Conservation (phyloP, 2,329 filamentous ascomycete genomes). For the Penicillium sp. region DNA sequence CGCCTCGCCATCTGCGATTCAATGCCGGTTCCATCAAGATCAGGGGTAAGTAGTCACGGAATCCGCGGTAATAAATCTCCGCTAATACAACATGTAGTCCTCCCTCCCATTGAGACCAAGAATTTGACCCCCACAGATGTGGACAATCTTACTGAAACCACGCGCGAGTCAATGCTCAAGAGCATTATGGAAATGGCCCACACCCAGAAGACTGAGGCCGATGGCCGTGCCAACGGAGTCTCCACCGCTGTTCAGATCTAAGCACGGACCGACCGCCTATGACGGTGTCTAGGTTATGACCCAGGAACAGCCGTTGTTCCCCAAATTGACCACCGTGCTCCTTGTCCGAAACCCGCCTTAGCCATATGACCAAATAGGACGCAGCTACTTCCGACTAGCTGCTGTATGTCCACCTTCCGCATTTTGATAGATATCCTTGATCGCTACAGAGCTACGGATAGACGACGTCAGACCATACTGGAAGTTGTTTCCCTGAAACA, state of each 20-base stretch:
- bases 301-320: not conserved
- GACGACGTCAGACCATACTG: slow-evolving; percentile 1
- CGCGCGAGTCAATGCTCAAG: slow-evolving; percentile 72
- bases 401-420: slow-evolving; percentile 6
- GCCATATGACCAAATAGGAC: not conserved
- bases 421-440: slow-evolving; percentile 9
- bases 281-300: not conserved
- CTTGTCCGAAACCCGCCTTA: not conserved
- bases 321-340: not conserved
- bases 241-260: slow-evolving; percentile 38
- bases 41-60: slow-evolving; percentile 57
- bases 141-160: slow-evolving; percentile 66
- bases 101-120: slow-evolving; percentile 76
- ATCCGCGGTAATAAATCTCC: not conserved
- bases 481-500: not conserved
- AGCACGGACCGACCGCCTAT: slow-evolving; percentile 10
- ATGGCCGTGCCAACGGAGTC: slow-evolving; percentile 23
- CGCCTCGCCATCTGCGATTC: slow-evolving; percentile 63
- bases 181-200: slow-evolving; percentile 48
- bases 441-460: not conserved
- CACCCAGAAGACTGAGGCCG: slow-evolving; percentile 19
- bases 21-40: slow-evolving; percentile 68
- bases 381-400: not conserved
- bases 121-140: slow-evolving; percentile 73
- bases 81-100: slow-evolving; percentile 52